Evolutionary conservation across 176 grass and related monocot species (phyloP), one percentile per base, ranked within the genome.

Genomic region (Rhynchospora breviuscula): DNA sequence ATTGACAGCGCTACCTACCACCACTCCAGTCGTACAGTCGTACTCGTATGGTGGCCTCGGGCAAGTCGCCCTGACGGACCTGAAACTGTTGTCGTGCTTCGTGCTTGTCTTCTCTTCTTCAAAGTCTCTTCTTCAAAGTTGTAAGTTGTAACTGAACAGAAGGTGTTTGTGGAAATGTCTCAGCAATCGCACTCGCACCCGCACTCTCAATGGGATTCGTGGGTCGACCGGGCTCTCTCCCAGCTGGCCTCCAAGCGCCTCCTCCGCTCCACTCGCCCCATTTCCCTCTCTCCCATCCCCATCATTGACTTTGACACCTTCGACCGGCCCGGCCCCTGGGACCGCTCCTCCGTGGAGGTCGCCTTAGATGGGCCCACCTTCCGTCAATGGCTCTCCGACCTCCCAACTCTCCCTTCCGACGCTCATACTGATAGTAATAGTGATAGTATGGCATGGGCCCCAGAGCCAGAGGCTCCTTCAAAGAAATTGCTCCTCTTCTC

Each of bases 401-500:
- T 92, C 86, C 63, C 70, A 54, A 22, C 5, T 54, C 64, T 10
- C 3, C 3, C 33, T 1, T 5, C 35, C 4, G 35, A 40, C 0
- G 1, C 35, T 40, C 0, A 40, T 40, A 4, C 3, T 40, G 35
- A 40, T 0, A 40, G 4, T 40, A 5, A 40, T 4, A 40, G 4
- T 40, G 35, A 40, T 1, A 29, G 1, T 29, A 29, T 29, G n/a
- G n/a, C n/a, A n/a, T 29, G 26, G 26, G 26, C 26, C 26, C 1
- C 26, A 29, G 26, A 0, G 1, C 1, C 26, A 40, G 3, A 35
- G 33, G 35, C 35, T 29, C 26, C 26, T 29, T 1, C 26, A 9
- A 65, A 86, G 17, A 88, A 90, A 59, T n/a, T 94, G 82, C 85
- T 94, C 74, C 87, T 93, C 18, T 98, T 98, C 85, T 98, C 92